Evolutionary conservation across 768 basidiomycete species (phyloP).

Genomic region (Kwoniella bestiolae): DNA sequence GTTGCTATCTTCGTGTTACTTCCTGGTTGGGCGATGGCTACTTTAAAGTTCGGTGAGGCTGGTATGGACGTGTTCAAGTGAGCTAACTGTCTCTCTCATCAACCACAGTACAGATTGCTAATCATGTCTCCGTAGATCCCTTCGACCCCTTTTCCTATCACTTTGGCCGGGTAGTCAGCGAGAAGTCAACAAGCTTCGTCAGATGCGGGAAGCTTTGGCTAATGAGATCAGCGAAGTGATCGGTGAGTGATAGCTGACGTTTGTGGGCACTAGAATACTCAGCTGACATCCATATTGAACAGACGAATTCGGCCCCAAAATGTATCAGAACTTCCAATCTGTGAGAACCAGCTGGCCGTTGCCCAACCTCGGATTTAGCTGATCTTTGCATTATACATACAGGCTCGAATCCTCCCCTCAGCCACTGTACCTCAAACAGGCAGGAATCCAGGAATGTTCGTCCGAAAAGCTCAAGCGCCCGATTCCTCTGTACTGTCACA

Average conservation of each 20-base stretch:
- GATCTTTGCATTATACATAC: slow-evolving; percentile 13
- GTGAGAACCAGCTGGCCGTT: slow-evolving; percentile 59
- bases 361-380: background rate
- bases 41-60: slow-evolving; percentile 95
- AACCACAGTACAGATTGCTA: slow-evolving; percentile 21
- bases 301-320: slow-evolving; percentile 82
- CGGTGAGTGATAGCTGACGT: slow-evolving; percentile 33
- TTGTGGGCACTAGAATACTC: background rate
- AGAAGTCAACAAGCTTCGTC: slow-evolving; percentile 74
- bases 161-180: slow-evolving; percentile 85
- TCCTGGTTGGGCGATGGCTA: slow-evolving; percentile 88
- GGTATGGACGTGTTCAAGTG: slow-evolving; percentile 97
- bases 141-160: slow-evolving; percentile 84
- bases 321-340: slow-evolving; percentile 86
- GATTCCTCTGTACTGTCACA: slow-evolving; percentile 69
- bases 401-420: slow-evolving; percentile 84
- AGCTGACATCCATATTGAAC: slow-evolving; percentile 4
- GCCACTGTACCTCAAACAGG: slow-evolving; percentile 81
- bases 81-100: slow-evolving; percentile 55
- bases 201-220: slow-evolving; percentile 72
- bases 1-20: slow-evolving; percentile 72
- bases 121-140: slow-evolving; percentile 68
- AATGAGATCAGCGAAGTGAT: slow-evolving; percentile 75
- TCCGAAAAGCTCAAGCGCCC: slow-evolving; percentile 66
- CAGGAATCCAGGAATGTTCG: slow-evolving; percentile 73